Base-by-base conservation (phyloP, 164 flowering plant genomes). In the Platanus orientalis region DNA sequence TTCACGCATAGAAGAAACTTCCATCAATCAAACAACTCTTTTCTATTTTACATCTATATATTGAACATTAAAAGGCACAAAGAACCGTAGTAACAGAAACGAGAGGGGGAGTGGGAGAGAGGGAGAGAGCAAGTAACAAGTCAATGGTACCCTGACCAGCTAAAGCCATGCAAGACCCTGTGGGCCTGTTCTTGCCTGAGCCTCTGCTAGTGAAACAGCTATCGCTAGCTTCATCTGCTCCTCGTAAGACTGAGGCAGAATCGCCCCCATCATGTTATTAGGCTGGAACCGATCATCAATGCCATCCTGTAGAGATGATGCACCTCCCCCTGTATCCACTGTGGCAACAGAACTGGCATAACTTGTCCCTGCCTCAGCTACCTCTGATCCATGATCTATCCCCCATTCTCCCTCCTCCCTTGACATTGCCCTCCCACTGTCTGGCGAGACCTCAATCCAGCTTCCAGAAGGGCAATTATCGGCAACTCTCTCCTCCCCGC, bases 161-260 rank as follows among this genome's bases (percentile, higher is more conserved):
- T 80, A 81, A 57, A 76, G 80, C 93, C 98, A 88, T n/a, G 91
- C 70, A 69, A 79, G 82, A 52, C 79, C 86, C 7, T 76, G 86
- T 47, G 76, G 67, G 62, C 63, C 76, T 20, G 80, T 64, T 65
- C 84, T 65, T 11, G 84, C 78, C 39, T 79, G 78, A 65, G 96
- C 89, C 73, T 94, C 96, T 19, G 95, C 96, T 58, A 91, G 76
- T 21, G 99, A 94, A 61, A 89, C 83, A 24, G 98, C 92, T 96
- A 87, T 87, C 28, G 98, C 98, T 54, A 90, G 75, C 92, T 88
- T 90, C 95, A 90, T 86, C 78, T 90, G 97, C 81, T 94, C 97
- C 80, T 94, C 97, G 57, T 80, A 94, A 63, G 82, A 88, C 78
- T 94, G 95, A 1, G 97, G 93, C 71, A 86, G 50, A 58, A 90